Conservation (phyloP, 2,329 filamentous ascomycete species). For the Apiospora saccharicola region DNA sequence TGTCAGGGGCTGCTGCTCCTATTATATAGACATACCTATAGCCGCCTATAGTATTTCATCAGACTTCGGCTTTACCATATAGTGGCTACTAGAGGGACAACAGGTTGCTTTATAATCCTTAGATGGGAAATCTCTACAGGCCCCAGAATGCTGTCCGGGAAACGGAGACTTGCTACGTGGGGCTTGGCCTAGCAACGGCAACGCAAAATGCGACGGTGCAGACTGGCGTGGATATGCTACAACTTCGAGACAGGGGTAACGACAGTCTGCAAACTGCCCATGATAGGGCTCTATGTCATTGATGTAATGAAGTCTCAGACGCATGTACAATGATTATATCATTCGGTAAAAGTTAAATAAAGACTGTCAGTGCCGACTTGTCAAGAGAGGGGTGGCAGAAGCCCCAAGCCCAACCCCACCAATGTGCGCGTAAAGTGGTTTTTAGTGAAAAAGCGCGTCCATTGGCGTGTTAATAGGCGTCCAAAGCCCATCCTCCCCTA, state of each 20-base stretch:
- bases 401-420: background rate
- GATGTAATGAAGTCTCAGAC: background rate
- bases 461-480: slow-evolving; percentile 16
- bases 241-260: background rate
- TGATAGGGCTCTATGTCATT: background rate
- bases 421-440: slow-evolving; percentile 19
- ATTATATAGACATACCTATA: background rate
- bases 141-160: slow-evolving; percentile 8
- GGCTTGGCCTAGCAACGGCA: slow-evolving; percentile 10
- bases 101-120: slow-evolving; percentile 13
- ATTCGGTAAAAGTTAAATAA: background rate
- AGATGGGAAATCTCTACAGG: slow-evolving; percentile 12
- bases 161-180: slow-evolving; percentile 7
- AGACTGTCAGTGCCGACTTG: background rate
- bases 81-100: background rate
- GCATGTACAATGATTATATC: background rate
- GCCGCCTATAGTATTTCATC: background rate
- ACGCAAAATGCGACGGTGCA: slow-evolving; percentile 10
- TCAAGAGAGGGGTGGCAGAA: background rate
- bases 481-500: slow-evolving; percentile 13
- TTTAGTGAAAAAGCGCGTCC: slow-evolving; percentile 5
- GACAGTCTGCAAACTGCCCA: background rate
- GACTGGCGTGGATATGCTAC: background rate
- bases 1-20: background rate
- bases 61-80: background rate